Evolutionary conservation across 768 basidiomycete species (phyloP), one percentile per base, ranked within the genome.

Genomic region (Rickenella mellea): DNA sequence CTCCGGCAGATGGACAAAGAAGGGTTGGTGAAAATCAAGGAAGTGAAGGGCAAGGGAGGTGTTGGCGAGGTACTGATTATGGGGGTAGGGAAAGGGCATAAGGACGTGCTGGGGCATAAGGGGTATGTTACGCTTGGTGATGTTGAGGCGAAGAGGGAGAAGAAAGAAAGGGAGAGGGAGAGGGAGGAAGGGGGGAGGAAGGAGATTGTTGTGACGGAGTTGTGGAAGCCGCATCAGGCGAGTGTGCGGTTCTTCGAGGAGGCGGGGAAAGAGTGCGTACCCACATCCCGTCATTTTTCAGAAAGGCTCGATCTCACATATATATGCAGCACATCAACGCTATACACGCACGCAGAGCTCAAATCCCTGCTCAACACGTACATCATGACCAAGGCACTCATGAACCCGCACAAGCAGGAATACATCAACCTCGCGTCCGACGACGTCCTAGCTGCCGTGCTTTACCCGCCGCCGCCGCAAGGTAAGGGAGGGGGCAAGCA

Each of bases 1-100:
- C 69, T 96, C 52, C 91, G 85, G 56, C 54, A 73, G 14, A 67
- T 73, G 14, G 85, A 88, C 47, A 93, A 93, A 55, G 74, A 78
- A 6, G 72, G 71, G 0, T 57, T 96, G 19, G 53, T 94, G 27
- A 76, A 76, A 10, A 65, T 83, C 19, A 96, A 94, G 55, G 70
- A 81, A 17, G 66, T 59, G 37, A 56, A 67, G 54, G 56, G 67
- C 57, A 40, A 77, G 74, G 17, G 76, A 83, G 19, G 55, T 80
- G 19, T 59, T 78, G 19, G 61, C 7, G 52, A 47, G 48, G 52
- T 42, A 26, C 48, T 27, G 17, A 27, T 55, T 8, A 68, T 67
- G 41, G 67, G 65, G 2, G 76, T 87, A 20, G 76, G 73, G 40
- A 55, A 67, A 0, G 59, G 55, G 0, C 85, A 90, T 54, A 65